Evolutionary conservation across 192 early-diverging fungal species (phyloP).

Genomic region (Chytriomyces confervae): DNA sequence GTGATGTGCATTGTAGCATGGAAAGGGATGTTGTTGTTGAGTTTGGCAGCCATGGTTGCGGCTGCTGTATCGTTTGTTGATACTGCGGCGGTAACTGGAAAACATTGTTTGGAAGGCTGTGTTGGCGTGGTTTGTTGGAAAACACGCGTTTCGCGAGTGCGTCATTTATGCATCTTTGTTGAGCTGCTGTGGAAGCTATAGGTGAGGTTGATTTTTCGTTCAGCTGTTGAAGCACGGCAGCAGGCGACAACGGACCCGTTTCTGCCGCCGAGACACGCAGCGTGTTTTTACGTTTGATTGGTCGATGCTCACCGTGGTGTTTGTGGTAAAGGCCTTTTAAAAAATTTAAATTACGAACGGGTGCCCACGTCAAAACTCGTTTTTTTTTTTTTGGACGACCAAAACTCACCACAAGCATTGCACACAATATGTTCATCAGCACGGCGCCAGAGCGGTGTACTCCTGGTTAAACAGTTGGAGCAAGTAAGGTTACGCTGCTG

Average conservation of each 20-base stretch:
- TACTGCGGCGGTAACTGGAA: too few relatives aligned
- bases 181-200: background rate
- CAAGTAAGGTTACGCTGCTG: conserved; percentile 48
- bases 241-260: background rate
- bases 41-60: background rate
- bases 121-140: background rate
- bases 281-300: background rate
- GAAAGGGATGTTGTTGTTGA: background rate
- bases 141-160: background rate
- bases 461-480: conserved; percentile 73
- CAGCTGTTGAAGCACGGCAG: background rate
- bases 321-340: background rate
- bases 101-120: background rate
- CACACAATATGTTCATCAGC: conserved; percentile 68
- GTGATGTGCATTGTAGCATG: background rate
- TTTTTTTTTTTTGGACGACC: background rate
- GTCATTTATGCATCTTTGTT: background rate
- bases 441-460: conserved; percentile 76
- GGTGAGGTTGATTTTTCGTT: background rate
- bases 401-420: conserved; percentile 62
- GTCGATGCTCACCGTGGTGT: background rate
- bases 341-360: background rate
- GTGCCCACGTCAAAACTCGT: background rate
- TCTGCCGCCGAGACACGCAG: background rate
- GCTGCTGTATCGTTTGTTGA: too few relatives aligned